Percentiles rank a stretch among this genome's conserved stretches.
Conservation (phyloP, 768 basidiomycete genomes). For the Aureoboletus auriporus region DNA sequence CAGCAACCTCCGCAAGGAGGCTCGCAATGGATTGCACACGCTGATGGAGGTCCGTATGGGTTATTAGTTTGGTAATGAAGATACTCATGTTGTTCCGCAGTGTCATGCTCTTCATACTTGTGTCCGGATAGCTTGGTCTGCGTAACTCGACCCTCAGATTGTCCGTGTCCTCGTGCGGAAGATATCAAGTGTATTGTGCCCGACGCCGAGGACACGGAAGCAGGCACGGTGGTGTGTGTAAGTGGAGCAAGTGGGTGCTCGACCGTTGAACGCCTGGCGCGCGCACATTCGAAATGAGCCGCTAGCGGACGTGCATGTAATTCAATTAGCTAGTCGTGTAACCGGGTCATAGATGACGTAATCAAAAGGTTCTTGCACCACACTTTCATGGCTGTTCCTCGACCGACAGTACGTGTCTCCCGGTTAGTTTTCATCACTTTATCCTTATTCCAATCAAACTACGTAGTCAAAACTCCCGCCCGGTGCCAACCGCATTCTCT, state of each 20-base stretch:
- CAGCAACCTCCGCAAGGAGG: conserved; percentile 45
- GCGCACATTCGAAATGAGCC: conserved; percentile 10
- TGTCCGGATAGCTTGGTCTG: conserved; percentile 76
- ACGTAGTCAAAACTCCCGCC: conserved; percentile 80
- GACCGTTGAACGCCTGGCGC: conserved; percentile 51
- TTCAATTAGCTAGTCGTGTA: no score
- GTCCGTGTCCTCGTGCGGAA: conserved; percentile 73
- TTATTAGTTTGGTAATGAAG: background rate
- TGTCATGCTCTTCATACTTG: conserved; percentile 68
- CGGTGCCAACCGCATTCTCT: conserved; percentile 87
- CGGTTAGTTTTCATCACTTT: background rate
- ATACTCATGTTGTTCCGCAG: conserved; percentile 34
- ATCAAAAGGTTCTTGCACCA: conserved; percentile 5
- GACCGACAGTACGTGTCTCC: conserved; percentile 53
- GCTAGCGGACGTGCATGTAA: background rate
- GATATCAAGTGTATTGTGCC: conserved; percentile 77
- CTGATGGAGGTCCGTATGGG: conserved; percentile 53
- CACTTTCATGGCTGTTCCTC: conserved; percentile 54
- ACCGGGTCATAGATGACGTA: conserved; percentile 13
- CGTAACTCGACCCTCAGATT: conserved; percentile 48
- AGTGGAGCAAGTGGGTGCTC: conserved; percentile 62
- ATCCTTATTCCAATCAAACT: background rate
- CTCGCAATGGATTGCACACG: conserved; percentile 63
- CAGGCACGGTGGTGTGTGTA: conserved; percentile 66
- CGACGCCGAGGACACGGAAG: conserved; percentile 46